phyloP scores from a whole-genome alignment of 1,284 basidiomycete genomes.

The Cryptococcus maquisensis region DNA sequence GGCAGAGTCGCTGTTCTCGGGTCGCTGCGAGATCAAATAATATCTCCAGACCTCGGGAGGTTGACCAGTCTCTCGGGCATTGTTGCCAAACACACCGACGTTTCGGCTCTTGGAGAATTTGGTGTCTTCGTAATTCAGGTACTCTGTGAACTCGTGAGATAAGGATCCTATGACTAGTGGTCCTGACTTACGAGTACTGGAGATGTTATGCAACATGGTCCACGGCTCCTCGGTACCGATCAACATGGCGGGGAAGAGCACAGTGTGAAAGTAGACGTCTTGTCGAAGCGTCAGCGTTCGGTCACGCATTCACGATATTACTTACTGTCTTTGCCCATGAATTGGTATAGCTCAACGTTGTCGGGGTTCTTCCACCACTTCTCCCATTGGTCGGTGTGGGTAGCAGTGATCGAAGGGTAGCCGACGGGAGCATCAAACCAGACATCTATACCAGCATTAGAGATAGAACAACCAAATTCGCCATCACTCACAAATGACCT shows the following conservation, averaged over 20 bases:
- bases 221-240: constrained; percentile 85
- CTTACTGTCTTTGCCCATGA: constrained; percentile 92
- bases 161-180: background rate
- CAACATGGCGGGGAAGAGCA: constrained; percentile 89
- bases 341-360: constrained; percentile 90
- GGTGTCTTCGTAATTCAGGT: constrained; percentile 96
- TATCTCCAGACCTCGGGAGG: constrained; percentile 96
- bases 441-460: constrained; percentile 58
- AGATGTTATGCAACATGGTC: constrained; percentile 93
- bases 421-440: constrained; percentile 98
- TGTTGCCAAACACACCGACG: constrained; percentile 95
- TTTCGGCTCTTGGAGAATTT: constrained; percentile 99
- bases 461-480: background rate
- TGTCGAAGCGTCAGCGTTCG: constrained; percentile 1
- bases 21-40: constrained; percentile 87
- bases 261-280: constrained; percentile 95
- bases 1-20: constrained; percentile 90
- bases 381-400: constrained; percentile 91
- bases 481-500: constrained; percentile 83
- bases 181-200: constrained; percentile 72
- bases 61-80: constrained; percentile 87
- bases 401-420: constrained; percentile 95
- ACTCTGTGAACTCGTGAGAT: constrained; percentile 58
- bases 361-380: constrained; percentile 96
- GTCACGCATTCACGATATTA: constrained; percentile 2